Evolutionary conservation across 148 eudicot species (phyloP).

Genomic region (Cornus kousa): DNA sequence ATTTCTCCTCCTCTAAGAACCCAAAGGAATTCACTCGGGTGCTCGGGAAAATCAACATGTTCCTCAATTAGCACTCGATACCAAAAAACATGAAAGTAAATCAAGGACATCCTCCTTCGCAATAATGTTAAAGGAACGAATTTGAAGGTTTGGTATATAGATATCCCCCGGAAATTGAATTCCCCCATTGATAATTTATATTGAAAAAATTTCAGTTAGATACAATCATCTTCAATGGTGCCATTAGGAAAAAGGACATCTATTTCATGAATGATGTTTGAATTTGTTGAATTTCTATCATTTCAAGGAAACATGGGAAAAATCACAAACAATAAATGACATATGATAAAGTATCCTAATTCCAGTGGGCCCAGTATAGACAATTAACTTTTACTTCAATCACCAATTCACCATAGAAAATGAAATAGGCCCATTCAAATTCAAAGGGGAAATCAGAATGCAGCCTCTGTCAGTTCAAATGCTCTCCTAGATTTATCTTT

Average conservation of each 20-base stretch:
- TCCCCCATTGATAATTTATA: not conserved
- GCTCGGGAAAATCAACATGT: not conserved
- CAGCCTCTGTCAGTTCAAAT: not conserved
- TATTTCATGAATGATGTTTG: too few relatives aligned
- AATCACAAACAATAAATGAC: not conserved
- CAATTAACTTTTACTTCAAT: not conserved
- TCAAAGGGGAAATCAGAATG: not conserved
- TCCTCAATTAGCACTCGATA: too few relatives aligned
- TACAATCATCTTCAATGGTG: not conserved
- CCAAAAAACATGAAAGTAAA: too few relatives aligned
- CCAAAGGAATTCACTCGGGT: too few relatives aligned
- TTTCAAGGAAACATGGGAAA: too few relatives aligned
- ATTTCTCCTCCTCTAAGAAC: too few relatives aligned
- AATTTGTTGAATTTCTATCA: too few relatives aligned
- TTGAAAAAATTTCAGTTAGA: not conserved
- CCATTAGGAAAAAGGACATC: not conserved
- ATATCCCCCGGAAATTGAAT: too few relatives aligned
- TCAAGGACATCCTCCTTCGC: too few relatives aligned
- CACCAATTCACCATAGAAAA: not conserved
- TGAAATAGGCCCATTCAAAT: not conserved
- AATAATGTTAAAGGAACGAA: not conserved
- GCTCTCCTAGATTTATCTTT: not conserved
- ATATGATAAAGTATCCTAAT: not conserved
- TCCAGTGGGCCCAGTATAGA: not conserved
- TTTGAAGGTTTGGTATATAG: not conserved